These are phyloP conservation scores for Daldinia loculata DNA, from an alignment of 495 filamentous ascomycete species.

Conservation along the genomic window DNA sequence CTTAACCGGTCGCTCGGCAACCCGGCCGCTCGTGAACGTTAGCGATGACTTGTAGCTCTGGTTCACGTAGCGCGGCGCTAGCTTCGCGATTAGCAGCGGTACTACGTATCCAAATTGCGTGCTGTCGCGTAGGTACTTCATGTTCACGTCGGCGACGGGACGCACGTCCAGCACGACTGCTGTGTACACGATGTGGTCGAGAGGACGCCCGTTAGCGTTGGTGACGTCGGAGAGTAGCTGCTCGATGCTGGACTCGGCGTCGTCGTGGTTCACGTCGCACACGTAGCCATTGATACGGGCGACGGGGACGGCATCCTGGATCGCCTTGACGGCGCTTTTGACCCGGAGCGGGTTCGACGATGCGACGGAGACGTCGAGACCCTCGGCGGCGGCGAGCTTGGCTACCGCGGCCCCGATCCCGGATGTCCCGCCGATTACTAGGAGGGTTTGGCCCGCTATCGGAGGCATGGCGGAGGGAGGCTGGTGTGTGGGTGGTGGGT, in stretches of 20 bases:
- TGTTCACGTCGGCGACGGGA: conserved; percentile 49
- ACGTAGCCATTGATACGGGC: conserved; percentile 49
- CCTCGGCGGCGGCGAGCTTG: conserved; percentile 52
- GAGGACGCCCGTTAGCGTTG: conserved; percentile 33
- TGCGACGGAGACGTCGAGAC: conserved; percentile 57
- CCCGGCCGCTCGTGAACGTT: conserved; percentile 60
- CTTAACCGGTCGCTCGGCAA: conserved; percentile 49
- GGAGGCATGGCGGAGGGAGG: conserved; percentile 29
- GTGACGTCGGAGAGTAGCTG: conserved; percentile 51
- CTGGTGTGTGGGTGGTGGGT: neutral
- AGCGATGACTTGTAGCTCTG: conserved; percentile 50
- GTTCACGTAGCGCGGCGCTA: conserved; percentile 54
- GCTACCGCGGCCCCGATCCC: conserved; percentile 63
- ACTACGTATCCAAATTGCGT: conserved; percentile 58
- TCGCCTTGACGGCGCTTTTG: conserved; percentile 42
- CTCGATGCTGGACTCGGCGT: conserved; percentile 56
- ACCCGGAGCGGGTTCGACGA: conserved; percentile 55
- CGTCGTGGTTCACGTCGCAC: conserved; percentile 55
- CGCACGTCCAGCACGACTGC: conserved; percentile 52
- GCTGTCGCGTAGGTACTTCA: conserved; percentile 47
- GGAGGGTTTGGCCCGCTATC: conserved; percentile 43
- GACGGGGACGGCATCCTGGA: conserved; percentile 48
- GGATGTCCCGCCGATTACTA: conserved; percentile 59
- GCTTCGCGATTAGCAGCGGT: conserved; percentile 59
- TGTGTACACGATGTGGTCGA: conserved; percentile 68